A percentile compares a stretch with the other conserved stretches of the same genome.
Evolutionary conservation across 768 basidiomycete species (phyloP).

Genomic region (Coprinopsis marcescibilis): DNA sequence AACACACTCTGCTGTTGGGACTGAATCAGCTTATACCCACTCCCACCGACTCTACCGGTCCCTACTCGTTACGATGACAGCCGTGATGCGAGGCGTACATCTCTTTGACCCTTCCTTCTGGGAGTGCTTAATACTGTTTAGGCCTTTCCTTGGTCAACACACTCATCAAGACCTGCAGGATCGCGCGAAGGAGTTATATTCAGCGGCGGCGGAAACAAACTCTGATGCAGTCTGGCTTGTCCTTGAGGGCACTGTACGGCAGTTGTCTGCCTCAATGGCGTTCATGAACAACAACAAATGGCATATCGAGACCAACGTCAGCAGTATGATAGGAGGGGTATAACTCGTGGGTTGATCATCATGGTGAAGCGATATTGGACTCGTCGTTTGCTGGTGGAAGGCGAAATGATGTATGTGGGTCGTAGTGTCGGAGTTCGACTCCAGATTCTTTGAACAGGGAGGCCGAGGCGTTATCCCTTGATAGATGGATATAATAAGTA

Average conservation of each 20-base stretch:
- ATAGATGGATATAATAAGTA: slow-evolving; percentile 4
- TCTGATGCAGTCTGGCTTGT: slow-evolving; percentile 83
- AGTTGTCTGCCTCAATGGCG: slow-evolving; percentile 32
- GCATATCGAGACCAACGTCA: slow-evolving; percentile 49
- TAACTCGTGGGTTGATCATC: neutral
- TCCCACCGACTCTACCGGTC: slow-evolving; percentile 79
- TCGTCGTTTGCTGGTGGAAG: slow-evolving; percentile 23
- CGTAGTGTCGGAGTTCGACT: slow-evolving; percentile 70
- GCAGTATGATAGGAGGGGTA: slow-evolving; percentile 26
- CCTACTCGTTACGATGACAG: slow-evolving; percentile 66
- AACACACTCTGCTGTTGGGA: slow-evolving; percentile 14
- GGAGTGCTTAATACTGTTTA: slow-evolving; percentile 72
- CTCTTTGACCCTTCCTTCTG: slow-evolving; percentile 68
- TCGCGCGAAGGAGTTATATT: slow-evolving; percentile 60
- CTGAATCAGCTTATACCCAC: slow-evolving; percentile 70
- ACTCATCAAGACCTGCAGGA: slow-evolving; percentile 72
- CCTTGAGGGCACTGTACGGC: slow-evolving; percentile 48
- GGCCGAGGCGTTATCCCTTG: slow-evolving; percentile 79
- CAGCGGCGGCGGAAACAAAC: slow-evolving; percentile 53
- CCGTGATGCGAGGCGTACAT: slow-evolving; percentile 60
- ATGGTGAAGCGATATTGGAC: slow-evolving; percentile 3
- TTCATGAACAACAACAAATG: slow-evolving; percentile 56
- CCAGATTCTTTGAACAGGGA: slow-evolving; percentile 74
- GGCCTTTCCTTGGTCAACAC: slow-evolving; percentile 66
- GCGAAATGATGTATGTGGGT: slow-evolving; percentile 36